Conservation (phyloP, 768 basidiomycete genomes). For the Sarcodon sp. region DNA sequence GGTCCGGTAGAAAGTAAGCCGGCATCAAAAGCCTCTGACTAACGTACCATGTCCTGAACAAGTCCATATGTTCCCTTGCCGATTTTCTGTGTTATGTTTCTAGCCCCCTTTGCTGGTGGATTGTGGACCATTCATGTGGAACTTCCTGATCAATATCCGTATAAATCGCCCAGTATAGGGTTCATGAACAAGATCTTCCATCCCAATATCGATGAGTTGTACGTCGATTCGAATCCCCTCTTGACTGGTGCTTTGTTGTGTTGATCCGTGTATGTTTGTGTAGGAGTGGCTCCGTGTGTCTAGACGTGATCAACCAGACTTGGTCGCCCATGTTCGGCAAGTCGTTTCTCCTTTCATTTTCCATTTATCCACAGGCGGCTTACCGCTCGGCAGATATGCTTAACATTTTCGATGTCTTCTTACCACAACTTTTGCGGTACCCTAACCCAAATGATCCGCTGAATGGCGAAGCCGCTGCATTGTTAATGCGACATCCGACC, state of each 20-base stretch:
- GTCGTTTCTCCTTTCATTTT: conserved; percentile 14
- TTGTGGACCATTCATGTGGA: conserved; percentile 99
- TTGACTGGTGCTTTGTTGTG: conserved; percentile 5
- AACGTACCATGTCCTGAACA: background rate
- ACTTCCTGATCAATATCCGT: conserved; percentile 95
- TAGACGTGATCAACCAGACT: conserved; percentile 98
- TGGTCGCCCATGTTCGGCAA: conserved; percentile 99
- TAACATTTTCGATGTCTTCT: conserved; percentile 98
- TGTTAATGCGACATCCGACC: conserved; percentile 95
- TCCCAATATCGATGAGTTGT: conserved; percentile 99
- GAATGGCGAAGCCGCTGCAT: conserved; percentile 94
- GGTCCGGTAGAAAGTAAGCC: conserved; percentile 90
- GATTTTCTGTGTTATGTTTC: background rate
- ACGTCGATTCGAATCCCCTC: conserved; percentile 19
- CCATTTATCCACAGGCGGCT: background rate
- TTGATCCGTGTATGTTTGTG: conserved; percentile 4
- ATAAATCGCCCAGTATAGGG: conserved; percentile 97
- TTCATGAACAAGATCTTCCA: conserved; percentile 99
- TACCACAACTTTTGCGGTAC: conserved; percentile 93
- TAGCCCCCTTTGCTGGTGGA: conserved; percentile 95
- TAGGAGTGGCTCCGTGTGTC: conserved; percentile 94
- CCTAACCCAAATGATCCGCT: conserved; percentile 98
- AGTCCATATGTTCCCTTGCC: background rate
- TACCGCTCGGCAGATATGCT: conserved; percentile 67
- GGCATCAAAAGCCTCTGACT: background rate